Percentiles rank a stretch among this genome's conserved stretches.
phyloP scores from a whole-genome alignment of 2,329 filamentous ascomycete species.

The Atkinsonella hypoxylon region DNA sequence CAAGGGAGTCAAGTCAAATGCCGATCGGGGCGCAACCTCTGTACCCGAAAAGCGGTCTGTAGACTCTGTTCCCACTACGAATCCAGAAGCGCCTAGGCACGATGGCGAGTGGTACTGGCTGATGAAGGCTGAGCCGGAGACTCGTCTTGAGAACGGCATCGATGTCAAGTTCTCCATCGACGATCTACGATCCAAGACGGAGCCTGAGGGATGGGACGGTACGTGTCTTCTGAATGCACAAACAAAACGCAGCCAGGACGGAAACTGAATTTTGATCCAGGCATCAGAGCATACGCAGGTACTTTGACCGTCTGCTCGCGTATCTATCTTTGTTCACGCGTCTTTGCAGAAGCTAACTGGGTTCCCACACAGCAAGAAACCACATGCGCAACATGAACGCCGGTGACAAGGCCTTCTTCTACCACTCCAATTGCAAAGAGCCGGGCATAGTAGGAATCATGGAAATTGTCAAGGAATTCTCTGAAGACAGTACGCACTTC shows the following conservation, averaged over 20 bases:
- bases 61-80: constrained; percentile 23
- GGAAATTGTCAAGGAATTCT: constrained; percentile 78
- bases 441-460: constrained; percentile 81
- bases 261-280: constrained; percentile 14
- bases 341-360: not conserved
- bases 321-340: not conserved
- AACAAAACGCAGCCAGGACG: not conserved
- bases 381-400: constrained; percentile 85
- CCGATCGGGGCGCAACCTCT: constrained; percentile 1
- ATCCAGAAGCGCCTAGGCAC: constrained; percentile 26
- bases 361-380: constrained; percentile 52
- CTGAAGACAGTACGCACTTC: constrained; percentile 53
- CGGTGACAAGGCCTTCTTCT: constrained; percentile 91
- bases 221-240: constrained; percentile 20
- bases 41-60: constrained; percentile 19
- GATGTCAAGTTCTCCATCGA: constrained; percentile 94
- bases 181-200: constrained; percentile 59
- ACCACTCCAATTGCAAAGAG: constrained; percentile 86
- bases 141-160: constrained; percentile 71
- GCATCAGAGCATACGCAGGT: constrained; percentile 39
- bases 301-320: constrained; percentile 1
- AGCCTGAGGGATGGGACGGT: constrained; percentile 90
- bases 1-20: not conserved
- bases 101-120: constrained; percentile 55
- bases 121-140: constrained; percentile 80